Evolutionary conservation across 495 filamentous ascomycete species (phyloP).

Genomic region (Hypoxylon lienhwacheense): DNA sequence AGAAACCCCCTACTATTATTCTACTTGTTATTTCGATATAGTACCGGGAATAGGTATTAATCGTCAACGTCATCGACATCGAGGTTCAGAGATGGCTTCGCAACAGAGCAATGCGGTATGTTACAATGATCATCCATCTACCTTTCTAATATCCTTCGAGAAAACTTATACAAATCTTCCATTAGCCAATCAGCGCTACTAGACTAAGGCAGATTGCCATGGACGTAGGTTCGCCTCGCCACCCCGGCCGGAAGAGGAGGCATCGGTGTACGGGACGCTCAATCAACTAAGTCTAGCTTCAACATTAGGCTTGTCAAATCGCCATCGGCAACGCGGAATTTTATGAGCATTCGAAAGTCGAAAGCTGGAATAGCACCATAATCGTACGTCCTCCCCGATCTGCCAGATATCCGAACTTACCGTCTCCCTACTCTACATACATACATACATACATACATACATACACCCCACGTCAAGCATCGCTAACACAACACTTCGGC

Average conservation of each 20-base stretch:
- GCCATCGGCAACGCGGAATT: conserved; percentile 67
- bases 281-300: conserved; percentile 27
- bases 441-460: background rate
- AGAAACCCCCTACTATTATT: background rate
- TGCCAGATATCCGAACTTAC: background rate
- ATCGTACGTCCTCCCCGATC: conserved; percentile 65
- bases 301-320: conserved; percentile 75
- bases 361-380: conserved; percentile 84
- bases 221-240: conserved; percentile 60
- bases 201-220: conserved; percentile 81
- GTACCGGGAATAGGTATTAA: background rate
- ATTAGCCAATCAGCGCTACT: conserved; percentile 73
- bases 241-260: conserved; percentile 8
- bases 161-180: conserved; percentile 20
- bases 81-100: conserved; percentile 42
- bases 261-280: background rate
- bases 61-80: background rate
- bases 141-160: background rate
- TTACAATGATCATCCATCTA: background rate
- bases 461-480: background rate
- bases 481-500: conserved; percentile 4
- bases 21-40: too few relatives aligned
- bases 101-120: conserved; percentile 38
- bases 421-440: too few relatives aligned
- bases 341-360: conserved; percentile 82